Evolutionary conservation across 768 basidiomycete genomes (phyloP), one percentile per base, ranked within the genome.

Genomic region (Suillus plorans): DNA sequence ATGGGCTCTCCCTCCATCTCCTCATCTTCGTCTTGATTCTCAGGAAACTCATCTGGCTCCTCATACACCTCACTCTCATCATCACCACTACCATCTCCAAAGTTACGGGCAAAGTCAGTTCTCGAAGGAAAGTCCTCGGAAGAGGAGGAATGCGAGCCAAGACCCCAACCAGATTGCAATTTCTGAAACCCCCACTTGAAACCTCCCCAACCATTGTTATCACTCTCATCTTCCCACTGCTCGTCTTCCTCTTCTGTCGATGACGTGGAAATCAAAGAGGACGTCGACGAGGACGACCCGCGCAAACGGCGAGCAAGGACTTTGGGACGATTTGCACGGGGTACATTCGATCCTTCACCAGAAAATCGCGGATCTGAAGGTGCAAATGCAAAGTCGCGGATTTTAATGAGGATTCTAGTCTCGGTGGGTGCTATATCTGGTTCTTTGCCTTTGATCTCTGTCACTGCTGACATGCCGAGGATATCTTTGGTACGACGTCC

Each of bases 341-440:
- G 84, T 12, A 76, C 78, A 53, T 80, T 72, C 13, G 78, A 69
- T 13, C 83, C 84, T 2, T 67, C 66, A 10, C 83, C 83, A 7
- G 70, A 67, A 69, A 84, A 84, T 8, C 84, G 80, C 18, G 71
- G 74, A 72, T 85, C 85, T 6, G 73, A 57, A 3, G 69, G 62
- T 25, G 78, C 66, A 67, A 78, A 86, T 13, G 78, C 84, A 67
- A 78, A 86, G 69, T 86, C 84, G n/a, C 84, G 81, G 34, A 85
- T 82, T 62, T 79, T 79, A 69, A 84, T 77, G 14, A 78, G 65
- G 5, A 61, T 14, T 4, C 62, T 39, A 2, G 63, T 7, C 7
- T 34, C 25, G 7, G 49, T 16, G 56, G 4, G 41, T 13, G 56
- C 18, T 31, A 25, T 13, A 20, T 60, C 49, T 55, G 47, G 25